Percentiles rank a stretch among this genome's conserved stretches.
These are phyloP conservation scores for Blastobotrys capitulatus DNA, from an alignment of 1,139 yeast genomes.

Conservation along the genomic window DNA sequence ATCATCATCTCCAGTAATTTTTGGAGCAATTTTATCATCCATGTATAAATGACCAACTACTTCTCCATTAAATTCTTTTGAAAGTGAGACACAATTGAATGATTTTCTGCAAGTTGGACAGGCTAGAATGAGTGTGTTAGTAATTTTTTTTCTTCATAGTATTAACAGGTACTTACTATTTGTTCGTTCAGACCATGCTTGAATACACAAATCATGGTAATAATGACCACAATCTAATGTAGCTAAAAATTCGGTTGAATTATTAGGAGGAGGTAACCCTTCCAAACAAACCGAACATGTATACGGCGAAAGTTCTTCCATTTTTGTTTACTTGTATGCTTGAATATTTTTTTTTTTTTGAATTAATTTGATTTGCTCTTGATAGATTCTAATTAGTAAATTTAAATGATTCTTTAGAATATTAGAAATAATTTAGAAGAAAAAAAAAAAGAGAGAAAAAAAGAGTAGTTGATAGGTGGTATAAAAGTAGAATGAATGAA, in stretches of 20 bases:
- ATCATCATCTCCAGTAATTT: conserved; percentile 13
- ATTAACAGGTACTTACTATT: conserved; percentile 34
- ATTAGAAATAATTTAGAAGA: not conserved
- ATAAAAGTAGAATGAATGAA: too few species aligned
- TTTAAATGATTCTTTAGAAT: not conserved
- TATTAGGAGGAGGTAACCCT: conserved; percentile 9
- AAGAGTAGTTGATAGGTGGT: not conserved
- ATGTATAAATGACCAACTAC: conserved; percentile 17
- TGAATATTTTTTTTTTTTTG: not conserved
- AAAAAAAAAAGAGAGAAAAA: not conserved
- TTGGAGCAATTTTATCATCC: conserved; percentile 15
- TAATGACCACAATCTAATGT: conserved; percentile 28
- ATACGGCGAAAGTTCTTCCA: not conserved
- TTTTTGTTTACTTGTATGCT: not conserved
- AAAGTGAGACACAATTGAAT: conserved; percentile 26
- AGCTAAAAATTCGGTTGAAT: conserved; percentile 4
- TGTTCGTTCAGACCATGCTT: conserved; percentile 47
- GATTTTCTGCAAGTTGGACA: conserved; percentile 51
- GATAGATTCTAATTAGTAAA: too few species aligned
- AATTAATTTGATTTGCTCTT: too few species aligned
- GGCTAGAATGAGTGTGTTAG: conserved; percentile 14
- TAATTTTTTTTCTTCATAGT: not conserved
- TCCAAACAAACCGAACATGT: conserved; percentile 12
- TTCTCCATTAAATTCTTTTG: conserved; percentile 15
- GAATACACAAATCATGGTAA: conserved; percentile 46